Percentiles rank a stretch among this genome's conserved stretches.
Evolutionary conservation across 1,139 yeast genomes (phyloP).

Genomic region (Yamadazyma dushanensis): DNA sequence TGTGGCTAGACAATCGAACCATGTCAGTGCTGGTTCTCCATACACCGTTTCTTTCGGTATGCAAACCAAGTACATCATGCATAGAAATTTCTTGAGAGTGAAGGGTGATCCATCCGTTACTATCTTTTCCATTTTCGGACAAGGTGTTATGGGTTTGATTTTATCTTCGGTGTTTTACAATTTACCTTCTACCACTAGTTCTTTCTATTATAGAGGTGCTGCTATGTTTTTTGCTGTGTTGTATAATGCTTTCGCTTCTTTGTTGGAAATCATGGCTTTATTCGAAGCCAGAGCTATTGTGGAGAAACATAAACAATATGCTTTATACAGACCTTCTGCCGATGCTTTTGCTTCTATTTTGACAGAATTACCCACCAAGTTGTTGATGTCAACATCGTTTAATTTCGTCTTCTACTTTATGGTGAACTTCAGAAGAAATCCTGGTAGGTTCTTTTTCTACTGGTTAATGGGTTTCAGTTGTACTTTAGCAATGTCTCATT

Average conservation of each 20-base stretch:
- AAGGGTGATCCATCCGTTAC: constrained; percentile 69
- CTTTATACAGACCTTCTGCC: constrained; percentile 67
- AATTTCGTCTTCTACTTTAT: constrained; percentile 56
- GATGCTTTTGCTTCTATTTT: constrained; percentile 61
- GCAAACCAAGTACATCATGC: constrained; percentile 63
- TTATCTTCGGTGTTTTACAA: constrained; percentile 77
- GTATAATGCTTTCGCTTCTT: constrained; percentile 73
- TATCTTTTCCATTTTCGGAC: constrained; percentile 57
- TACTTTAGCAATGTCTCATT: constrained; percentile 54
- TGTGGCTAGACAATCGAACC: constrained; percentile 57
- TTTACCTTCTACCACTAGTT: constrained; percentile 35
- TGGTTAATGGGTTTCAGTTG: constrained; percentile 44
- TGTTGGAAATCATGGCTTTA: constrained; percentile 69
- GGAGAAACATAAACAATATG: constrained; percentile 75
- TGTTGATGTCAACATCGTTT: constrained; percentile 44
- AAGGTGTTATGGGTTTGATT: constrained; percentile 71
- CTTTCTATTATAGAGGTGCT: constrained; percentile 70
- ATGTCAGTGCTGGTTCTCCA: constrained; percentile 54
- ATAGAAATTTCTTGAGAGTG: constrained; percentile 63
- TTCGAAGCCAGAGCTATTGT: constrained; percentile 76
- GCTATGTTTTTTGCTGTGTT: constrained; percentile 75
- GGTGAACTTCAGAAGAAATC: constrained; percentile 53
- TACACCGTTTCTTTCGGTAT: constrained; percentile 63
- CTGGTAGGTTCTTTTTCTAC: constrained; percentile 63
- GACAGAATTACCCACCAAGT: constrained; percentile 58